Percentiles rank a stretch among this genome's conserved stretches.
Evolutionary conservation across 345 rosid genomes (phyloP).

Genomic region (Lepidium sativum): DNA sequence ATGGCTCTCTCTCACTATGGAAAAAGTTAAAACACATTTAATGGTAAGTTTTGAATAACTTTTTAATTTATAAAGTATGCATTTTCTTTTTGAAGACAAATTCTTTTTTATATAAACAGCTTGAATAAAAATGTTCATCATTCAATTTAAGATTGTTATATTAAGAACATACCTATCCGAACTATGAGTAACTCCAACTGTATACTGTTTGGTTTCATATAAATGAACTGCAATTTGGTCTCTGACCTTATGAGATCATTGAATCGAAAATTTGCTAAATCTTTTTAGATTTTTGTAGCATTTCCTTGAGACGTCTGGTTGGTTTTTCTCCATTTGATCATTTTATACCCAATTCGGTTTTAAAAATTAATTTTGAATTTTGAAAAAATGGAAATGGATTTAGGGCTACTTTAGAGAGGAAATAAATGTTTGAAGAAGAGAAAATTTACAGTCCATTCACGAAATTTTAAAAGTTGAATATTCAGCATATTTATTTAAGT

Average conservation of each 20-base stretch:
- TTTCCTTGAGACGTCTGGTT: background rate
- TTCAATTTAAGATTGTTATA: background rate
- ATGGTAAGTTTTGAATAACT: background rate
- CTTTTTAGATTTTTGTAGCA: background rate
- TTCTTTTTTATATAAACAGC: background rate
- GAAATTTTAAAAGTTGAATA: background rate
- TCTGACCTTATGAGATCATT: background rate
- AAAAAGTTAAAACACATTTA: background rate
- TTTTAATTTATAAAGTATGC: too few species aligned
- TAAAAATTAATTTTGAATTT: background rate
- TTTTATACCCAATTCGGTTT: background rate
- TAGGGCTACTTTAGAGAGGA: background rate
- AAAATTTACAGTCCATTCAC: background rate
- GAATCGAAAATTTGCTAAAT: background rate
- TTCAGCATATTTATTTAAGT: background rate
- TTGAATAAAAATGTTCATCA: background rate
- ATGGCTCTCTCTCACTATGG: slow-evolving; percentile 9
- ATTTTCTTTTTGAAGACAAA: background rate
- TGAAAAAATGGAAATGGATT: background rate
- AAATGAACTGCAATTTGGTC: too few species aligned
- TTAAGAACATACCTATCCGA: background rate
- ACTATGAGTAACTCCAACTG: too few species aligned
- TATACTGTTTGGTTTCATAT: background rate
- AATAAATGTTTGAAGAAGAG: background rate
- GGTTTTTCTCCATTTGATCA: background rate